A percentile compares a stretch with the other conserved stretches of the same genome.
phyloP scores from a whole-genome alignment of 108 stramenopile genomes.

The Nitzschia sp. region DNA sequence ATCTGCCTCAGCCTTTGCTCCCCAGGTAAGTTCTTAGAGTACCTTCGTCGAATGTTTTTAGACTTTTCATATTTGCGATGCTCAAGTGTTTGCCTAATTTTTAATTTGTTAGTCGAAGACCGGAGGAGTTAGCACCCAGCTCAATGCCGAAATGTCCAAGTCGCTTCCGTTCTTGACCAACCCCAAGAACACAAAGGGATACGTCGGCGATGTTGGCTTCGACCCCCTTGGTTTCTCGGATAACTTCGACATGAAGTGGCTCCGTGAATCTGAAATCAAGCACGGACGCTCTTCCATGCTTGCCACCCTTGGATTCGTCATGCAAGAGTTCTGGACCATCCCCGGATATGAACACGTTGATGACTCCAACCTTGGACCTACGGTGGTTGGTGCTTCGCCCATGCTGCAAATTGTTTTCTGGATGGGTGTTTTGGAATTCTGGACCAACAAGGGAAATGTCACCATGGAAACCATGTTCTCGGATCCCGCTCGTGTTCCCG shows the following conservation, averaged over 20 bases:
- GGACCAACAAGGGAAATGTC: conserved; percentile 89
- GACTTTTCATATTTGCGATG: not conserved
- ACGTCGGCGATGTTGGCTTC: conserved; percentile 87
- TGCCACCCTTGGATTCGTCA: conserved; percentile 80
- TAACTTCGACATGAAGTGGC: conserved; percentile 94
- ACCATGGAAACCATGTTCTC: conserved; percentile 90
- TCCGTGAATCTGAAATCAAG: conserved; percentile 97
- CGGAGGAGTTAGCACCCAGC: conserved; percentile 45
- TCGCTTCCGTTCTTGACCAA: conserved; percentile 77
- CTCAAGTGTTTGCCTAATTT: not conserved
- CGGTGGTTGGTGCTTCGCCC: conserved; percentile 64
- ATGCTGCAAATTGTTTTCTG: conserved; percentile 89
- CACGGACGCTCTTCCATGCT: conserved; percentile 96
- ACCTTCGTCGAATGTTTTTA: not conserved
- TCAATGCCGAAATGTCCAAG: conserved; percentile 85
- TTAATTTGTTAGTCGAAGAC: conserved; percentile 12
- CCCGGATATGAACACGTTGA: conserved; percentile 82
- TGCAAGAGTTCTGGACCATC: conserved; percentile 75
- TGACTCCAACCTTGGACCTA: conserved; percentile 83
- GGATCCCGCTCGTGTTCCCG: conserved; percentile 72
- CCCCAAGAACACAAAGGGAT: conserved; percentile 70
- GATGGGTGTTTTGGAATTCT: conserved; percentile 78
- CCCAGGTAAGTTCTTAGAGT: conserved; percentile 37
- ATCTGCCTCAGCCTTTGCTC: conserved; percentile 57
- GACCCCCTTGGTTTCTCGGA: conserved; percentile 93